Evolutionary conservation across 345 rosid species (phyloP), one percentile per base, ranked within the genome.

Genomic region (Populus simonii): DNA sequence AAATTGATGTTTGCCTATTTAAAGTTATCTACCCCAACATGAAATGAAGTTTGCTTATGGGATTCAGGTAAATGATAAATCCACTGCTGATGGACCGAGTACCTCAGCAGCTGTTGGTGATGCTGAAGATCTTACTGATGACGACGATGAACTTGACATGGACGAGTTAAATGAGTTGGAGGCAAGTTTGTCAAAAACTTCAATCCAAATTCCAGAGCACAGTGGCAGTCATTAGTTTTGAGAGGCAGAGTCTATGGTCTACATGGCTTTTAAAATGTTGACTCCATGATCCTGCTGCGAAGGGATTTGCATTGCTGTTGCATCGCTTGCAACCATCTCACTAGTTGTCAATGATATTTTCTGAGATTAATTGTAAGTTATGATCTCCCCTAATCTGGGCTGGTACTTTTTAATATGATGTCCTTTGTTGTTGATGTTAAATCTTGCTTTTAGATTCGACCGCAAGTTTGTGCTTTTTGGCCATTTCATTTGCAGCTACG

Each of bases 151-250:
- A 66, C 76, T 82, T 76, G 85, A 82, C 79, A 20, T 82, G 70
- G 85, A 82, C 66, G 85, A 82, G 63, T 38, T 82, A 57, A 75
- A 79, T 63, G 85, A 82, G n/a, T 66, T 82, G 63, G 85, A 82
- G 68, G 85, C 81, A 53, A 82, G 85, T 72, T 82, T 82, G 71
- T 73, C 82, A 22, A 82, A 74, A 66, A 78, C 85, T 74, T 82
- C 85, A 55, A 78, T 78, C 63, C 75, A 82, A 71, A 82, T 78
- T 66, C 72, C 78, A 53, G 76, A 78, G 79, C 71, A 77, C 4
- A 53, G 76, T 72, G 3, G 61, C 35, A 43, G 3, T 39, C 68
- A 76, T 27, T 72, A 66, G 53, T 57, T 62, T 75, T 61, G 38
- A 74, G 33, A 36, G 59, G 68, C 74, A 74, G 76, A 66, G 63